These are phyloP conservation scores for Sphaerulina populicola DNA, from an alignment of 2,329 filamentous ascomycete species.

Conservation along the genomic window DNA sequence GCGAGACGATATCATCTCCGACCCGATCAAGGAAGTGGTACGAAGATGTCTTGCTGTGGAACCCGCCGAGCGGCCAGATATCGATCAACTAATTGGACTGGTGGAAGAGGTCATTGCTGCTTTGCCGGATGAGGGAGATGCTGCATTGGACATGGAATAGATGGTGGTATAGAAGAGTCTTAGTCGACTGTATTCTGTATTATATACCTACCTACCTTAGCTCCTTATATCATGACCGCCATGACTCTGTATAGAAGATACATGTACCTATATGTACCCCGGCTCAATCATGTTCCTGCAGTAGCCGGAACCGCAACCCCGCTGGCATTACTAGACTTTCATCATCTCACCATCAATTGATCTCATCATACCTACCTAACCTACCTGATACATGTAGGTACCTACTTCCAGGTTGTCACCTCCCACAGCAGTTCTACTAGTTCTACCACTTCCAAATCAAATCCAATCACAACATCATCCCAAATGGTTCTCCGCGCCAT, in stretches of 20 bases:
- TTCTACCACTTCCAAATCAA: too few species aligned
- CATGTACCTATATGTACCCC: background rate
- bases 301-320: background rate
- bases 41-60: slow-evolving; percentile 79
- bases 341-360: too few species aligned
- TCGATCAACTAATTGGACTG: slow-evolving; percentile 71
- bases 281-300: slow-evolving; percentile 1
- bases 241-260: background rate
- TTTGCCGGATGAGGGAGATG: slow-evolving; percentile 51
- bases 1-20: slow-evolving; percentile 57
- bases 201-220: too few species aligned
- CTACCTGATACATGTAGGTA: too few species aligned
- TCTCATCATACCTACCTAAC: too few species aligned
- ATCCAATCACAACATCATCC: background rate
- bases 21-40: slow-evolving; percentile 78
- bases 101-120: slow-evolving; percentile 62
- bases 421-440: too few species aligned
- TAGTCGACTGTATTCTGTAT: too few species aligned
- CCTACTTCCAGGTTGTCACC: too few species aligned
- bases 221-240: background rate
- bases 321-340: background rate
- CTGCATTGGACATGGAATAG: slow-evolving; percentile 26
- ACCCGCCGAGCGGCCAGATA: slow-evolving; percentile 75
- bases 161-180: too few species aligned
- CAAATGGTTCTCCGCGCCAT: slow-evolving; percentile 61